Evolutionary conservation across 83 land plant species (phyloP), one percentile per base, ranked within the genome.

Genomic region (Picea abies): DNA sequence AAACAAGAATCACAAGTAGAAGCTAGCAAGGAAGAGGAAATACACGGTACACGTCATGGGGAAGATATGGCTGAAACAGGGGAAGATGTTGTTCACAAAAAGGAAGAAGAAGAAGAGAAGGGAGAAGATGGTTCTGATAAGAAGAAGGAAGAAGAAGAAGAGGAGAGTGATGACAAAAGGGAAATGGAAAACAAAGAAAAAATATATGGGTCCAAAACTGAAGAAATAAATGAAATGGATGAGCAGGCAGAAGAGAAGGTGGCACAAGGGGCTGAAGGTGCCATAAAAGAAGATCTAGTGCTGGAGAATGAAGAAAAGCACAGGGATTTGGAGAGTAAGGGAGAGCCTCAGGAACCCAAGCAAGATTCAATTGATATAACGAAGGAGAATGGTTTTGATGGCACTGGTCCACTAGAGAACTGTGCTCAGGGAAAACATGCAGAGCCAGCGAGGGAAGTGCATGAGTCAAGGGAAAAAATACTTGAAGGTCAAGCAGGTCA

Each of bases 301-400:
- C 17, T 49, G 12, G 80, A 79, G 80, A 35, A 79, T 58, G 64
- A 79, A 79, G 64, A 29, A 58, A 61, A 79, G 20, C 41, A 25
- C 9, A 61, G 52, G 9, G 41, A 56, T 60, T 58, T 29, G 66
- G 64, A 79, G 4, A 56, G 29, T 58, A 35, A 58, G 37, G 12
- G 58, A 52, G 58, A 52, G 14, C 14, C 58, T 52, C 58, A 52
- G 14, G 14, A 52, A 52, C 58, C 58, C 58, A 52, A 52, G 15
- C 58, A 52, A 52, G 14, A 11, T 52, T 52, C 58, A 52, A 52
- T 52, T 11, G 58, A 52, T 52, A 3, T 52, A 52, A 52, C 58
- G 11, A 62, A 22, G 11, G 22, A 58, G 63, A 62, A 58, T 79
- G 80, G 41, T 15, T n/a, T 60, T 78, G 79, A 78, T 35, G 16